These are phyloP conservation scores for Pythium dissotocum DNA, from an alignment of 352 stramenopile genomes.

Conservation along the genomic window DNA sequence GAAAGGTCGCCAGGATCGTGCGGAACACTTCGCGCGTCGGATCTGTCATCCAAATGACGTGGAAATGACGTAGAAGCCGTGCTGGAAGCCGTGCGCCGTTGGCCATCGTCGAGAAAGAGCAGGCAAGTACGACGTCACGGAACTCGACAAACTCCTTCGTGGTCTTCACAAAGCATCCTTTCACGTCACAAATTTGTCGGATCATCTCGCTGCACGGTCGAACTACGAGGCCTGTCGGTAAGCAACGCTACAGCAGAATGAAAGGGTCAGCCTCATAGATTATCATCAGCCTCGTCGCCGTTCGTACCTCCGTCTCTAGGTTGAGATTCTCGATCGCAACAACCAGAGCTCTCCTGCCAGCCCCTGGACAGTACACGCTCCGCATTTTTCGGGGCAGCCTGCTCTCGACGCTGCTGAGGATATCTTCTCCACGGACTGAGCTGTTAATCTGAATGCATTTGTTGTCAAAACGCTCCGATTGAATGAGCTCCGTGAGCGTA, in stretches of 20 bases:
- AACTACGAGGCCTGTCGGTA: not conserved
- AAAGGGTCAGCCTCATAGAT: not conserved
- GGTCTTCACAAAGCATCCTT: conserved; percentile 49
- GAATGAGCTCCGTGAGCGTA: conserved; percentile 35
- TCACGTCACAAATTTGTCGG: conserved; percentile 58
- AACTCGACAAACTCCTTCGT: conserved; percentile 66
- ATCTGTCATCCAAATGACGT: conserved; percentile 52
- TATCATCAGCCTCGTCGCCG: not conserved
- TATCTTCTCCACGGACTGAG: conserved; percentile 27
- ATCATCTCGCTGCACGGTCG: conserved; percentile 53
- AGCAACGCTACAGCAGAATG: not conserved
- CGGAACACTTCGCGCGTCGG: conserved; percentile 41
- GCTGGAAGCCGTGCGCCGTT: conserved; percentile 38
- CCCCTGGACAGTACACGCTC: conserved; percentile 51
- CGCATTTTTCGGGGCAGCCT: conserved; percentile 54
- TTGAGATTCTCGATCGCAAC: conserved; percentile 64
- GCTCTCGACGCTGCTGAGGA: conserved; percentile 42
- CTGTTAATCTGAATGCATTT: conserved; percentile 38
- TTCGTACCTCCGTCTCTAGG: conserved; percentile 44
- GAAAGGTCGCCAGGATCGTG: conserved; percentile 45
- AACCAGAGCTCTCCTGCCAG: conserved; percentile 46
- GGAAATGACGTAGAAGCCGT: conserved; percentile 66
- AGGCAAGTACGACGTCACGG: conserved; percentile 44
- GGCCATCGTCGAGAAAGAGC: conserved; percentile 47
- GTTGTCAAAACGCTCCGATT: conserved; percentile 36